Conservation (phyloP, 2,329 filamentous ascomycete species). For the Pseudocercospora fijiensis region DNA sequence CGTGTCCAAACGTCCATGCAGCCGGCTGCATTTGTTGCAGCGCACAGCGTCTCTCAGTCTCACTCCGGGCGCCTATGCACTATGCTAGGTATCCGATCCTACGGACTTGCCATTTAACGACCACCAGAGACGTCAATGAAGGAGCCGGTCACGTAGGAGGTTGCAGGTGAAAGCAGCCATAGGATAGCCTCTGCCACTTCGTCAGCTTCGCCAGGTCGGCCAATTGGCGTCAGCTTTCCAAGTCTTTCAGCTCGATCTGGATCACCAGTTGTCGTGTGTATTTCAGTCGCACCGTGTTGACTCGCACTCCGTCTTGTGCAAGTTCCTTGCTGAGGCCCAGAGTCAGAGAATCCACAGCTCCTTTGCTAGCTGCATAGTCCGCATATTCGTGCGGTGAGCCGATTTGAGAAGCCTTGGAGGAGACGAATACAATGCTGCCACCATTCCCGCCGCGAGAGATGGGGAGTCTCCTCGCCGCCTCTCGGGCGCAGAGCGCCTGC, state of each 20-base stretch:
- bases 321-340: conserved; percentile 32
- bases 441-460: conserved; percentile 11
- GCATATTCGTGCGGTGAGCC: conserved; percentile 33
- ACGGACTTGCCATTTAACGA: conserved; percentile 8
- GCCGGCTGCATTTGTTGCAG: neutral
- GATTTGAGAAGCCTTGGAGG: conserved; percentile 30
- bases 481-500: conserved; percentile 33
- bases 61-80: neutral
- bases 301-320: conserved; percentile 28
- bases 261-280: conserved; percentile 31
- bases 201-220: conserved; percentile 30
- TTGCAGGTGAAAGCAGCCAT: conserved; percentile 29
- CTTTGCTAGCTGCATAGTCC: conserved; percentile 35
- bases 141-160: conserved; percentile 27
- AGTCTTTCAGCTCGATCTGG: conserved; percentile 26
- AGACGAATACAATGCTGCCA: conserved; percentile 32
- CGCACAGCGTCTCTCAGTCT: neutral
- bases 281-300: conserved; percentile 34
- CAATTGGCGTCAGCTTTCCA: conserved; percentile 29
- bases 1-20: neutral
- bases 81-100: too few relatives aligned
- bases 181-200: conserved; percentile 34
- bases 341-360: conserved; percentile 32
- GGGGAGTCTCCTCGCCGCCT: conserved; percentile 30
- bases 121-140: conserved; percentile 28